Evolutionary conservation across 2,329 filamentous ascomycete species (phyloP).

Genomic region (Paracamarosporium sp.): DNA sequence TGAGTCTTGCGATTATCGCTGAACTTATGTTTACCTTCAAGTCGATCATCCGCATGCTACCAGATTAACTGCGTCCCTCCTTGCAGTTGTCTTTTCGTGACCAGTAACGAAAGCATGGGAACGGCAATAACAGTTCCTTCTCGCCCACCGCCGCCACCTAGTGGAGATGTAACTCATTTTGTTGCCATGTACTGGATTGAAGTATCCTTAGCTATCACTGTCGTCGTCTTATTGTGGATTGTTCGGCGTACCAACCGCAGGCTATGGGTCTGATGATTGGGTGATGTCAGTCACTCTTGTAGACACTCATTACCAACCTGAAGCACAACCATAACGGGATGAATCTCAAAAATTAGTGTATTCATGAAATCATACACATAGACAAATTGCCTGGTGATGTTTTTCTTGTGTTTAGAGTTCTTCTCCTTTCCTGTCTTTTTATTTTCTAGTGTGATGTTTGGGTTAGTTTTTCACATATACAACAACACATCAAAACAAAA

Average conservation of each 20-base stretch:
- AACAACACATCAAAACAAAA: too few relatives aligned
- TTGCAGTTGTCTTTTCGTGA: not conserved
- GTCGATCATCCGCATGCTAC: not conserved
- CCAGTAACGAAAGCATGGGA: not conserved
- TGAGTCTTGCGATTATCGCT: too few relatives aligned
- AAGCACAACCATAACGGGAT: too few relatives aligned
- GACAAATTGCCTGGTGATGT: too few relatives aligned
- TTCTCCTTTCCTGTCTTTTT: too few relatives aligned
- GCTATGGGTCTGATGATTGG: not conserved
- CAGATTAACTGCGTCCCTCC: not conserved
- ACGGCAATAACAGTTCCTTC: not conserved
- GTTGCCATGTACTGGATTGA: not conserved
- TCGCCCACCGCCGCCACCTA: not conserved
- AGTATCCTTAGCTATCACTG: not conserved
- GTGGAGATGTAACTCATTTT: not conserved
- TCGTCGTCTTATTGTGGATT: not conserved
- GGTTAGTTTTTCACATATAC: too few relatives aligned
- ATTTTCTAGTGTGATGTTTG: too few relatives aligned
- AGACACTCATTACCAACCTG: too few relatives aligned
- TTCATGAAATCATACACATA: too few relatives aligned
- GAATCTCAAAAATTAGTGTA: too few relatives aligned
- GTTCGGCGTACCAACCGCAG: not conserved
- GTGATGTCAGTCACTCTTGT: not conserved
- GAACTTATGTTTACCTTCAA: not conserved
- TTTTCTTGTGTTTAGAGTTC: too few relatives aligned